A percentile compares a stretch with the other conserved stretches of the same genome.
Conservation (phyloP, 768 basidiomycete species). For the Hygrophoropsis aurantiaca region DNA sequence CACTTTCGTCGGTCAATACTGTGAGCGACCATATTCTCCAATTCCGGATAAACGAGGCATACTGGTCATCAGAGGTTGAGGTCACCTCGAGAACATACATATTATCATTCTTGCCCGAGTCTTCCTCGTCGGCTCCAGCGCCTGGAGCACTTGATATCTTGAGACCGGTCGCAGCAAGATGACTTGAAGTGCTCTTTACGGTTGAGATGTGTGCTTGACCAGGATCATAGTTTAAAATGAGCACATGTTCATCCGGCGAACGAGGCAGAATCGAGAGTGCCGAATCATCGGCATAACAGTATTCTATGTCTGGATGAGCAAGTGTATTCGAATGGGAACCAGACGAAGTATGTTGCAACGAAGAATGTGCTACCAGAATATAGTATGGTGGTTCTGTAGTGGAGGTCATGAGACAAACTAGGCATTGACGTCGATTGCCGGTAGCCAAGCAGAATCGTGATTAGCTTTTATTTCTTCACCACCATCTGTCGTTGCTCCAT, state of each 20-base stretch:
- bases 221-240: conserved; percentile 73
- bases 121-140: conserved; percentile 54
- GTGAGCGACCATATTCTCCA: neutral
- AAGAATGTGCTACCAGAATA: conserved; percentile 63
- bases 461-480: too few species aligned
- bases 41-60: conserved; percentile 3
- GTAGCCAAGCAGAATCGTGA: too few species aligned
- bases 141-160: conserved; percentile 75
- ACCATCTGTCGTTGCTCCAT: too few species aligned
- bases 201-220: conserved; percentile 36
- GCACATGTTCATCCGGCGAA: conserved; percentile 63
- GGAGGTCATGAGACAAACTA: conserved; percentile 13
- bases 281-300: conserved; percentile 80
- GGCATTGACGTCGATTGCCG: too few species aligned
- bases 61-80: conserved; percentile 46
- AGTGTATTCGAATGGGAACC: conserved; percentile 37
- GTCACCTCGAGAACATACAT: conserved; percentile 80
- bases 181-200: conserved; percentile 50
- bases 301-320: conserved; percentile 72
- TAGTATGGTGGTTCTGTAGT: conserved; percentile 55
- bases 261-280: conserved; percentile 64
- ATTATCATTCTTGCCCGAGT: conserved; percentile 49
- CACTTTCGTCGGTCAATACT: conserved; percentile 4
- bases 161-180: conserved; percentile 54
- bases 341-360: conserved; percentile 35